phyloP scores from a whole-genome alignment of 331 rosid species.

The Saraca asoca region DNA sequence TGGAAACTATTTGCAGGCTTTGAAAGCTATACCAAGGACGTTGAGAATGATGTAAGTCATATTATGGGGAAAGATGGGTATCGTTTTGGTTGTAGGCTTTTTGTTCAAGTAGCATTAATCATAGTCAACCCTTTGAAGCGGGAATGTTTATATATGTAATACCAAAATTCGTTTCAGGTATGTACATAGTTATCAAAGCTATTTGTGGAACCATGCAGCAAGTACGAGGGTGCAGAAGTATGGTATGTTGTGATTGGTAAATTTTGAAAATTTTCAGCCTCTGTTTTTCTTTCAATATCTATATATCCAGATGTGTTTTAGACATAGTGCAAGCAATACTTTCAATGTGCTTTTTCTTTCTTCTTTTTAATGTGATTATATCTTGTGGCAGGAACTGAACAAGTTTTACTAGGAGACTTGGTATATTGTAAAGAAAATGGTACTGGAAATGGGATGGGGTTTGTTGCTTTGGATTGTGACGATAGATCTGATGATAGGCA shows the following conservation, averaged over 20 bases:
- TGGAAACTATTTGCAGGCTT: conserved; percentile 82
- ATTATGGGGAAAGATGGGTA: neutral
- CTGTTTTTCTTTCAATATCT: conserved; percentile 5
- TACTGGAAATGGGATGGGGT: conserved; percentile 43
- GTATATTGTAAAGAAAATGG: conserved; percentile 67
- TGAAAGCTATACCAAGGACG: conserved; percentile 89
- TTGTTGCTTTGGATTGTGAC: conserved; percentile 48
- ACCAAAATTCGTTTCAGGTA: conserved; percentile 57
- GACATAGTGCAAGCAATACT: conserved; percentile 5
- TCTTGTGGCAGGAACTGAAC: conserved; percentile 64
- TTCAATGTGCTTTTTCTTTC: neutral
- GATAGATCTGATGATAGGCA: conserved; percentile 42
- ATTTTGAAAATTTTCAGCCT: conserved; percentile 9
- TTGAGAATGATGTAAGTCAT: conserved; percentile 91
- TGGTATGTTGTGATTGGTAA: conserved; percentile 54
- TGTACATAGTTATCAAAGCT: conserved; percentile 96
- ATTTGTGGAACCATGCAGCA: conserved; percentile 93
- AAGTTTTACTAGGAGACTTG: conserved; percentile 83
- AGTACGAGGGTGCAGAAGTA: conserved; percentile 84
- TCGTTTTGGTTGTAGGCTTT: neutral
- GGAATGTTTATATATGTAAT: conserved; percentile 11
- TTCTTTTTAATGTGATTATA: conserved; percentile 21
- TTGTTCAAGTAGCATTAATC: conserved; percentile 12
- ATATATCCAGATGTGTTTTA: neutral
- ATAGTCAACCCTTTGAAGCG: conserved; percentile 5